A percentile compares a stretch with the other conserved stretches of the same genome.
Conservation (phyloP, 2,329 filamentous ascomycete genomes). For the Claviceps digitariae region DNA sequence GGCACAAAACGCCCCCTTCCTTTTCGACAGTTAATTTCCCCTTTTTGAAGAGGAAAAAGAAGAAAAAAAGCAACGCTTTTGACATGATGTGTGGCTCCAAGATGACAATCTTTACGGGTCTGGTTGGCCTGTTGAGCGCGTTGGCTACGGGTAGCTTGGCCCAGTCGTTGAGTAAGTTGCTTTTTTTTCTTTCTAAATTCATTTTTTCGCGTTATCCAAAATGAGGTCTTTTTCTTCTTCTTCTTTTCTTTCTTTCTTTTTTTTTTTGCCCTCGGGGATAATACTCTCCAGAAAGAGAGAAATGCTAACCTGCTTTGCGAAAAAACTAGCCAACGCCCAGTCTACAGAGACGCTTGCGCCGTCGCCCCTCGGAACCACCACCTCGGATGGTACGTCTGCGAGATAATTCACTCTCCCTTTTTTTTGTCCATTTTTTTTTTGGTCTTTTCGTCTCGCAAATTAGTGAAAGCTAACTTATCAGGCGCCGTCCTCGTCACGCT, state of each 20-base stretch:
- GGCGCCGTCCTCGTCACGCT: constrained; percentile 21
- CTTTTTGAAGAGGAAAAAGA: no score
- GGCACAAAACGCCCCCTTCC: not conserved
- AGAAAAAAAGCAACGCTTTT: no score
- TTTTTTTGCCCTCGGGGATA: no score
- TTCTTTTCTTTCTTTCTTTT: not conserved
- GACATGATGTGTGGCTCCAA: constrained; percentile 16
- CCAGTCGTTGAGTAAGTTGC: constrained; percentile 11
- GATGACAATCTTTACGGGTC: constrained; percentile 13
- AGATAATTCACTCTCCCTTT: no score
- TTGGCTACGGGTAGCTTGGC: constrained; percentile 10
- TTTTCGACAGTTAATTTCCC: no score
- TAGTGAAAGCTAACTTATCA: constrained; percentile 5
- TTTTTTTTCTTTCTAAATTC: not conserved
- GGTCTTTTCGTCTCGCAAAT: no score
- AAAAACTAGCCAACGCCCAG: constrained; percentile 14
- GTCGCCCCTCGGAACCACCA: constrained; percentile 19
- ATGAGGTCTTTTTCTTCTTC: no score
- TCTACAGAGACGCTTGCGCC: constrained; percentile 17
- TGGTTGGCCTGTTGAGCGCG: constrained; percentile 12
- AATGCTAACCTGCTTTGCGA: not conserved
- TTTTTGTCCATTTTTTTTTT: no score
- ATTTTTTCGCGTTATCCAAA: not conserved
- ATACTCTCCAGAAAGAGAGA: no score
- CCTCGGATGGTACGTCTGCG: constrained; percentile 17